phyloP scores from a whole-genome alignment of 164 flowering plant genomes.

The Kalanchoe fedtschenkoi region DNA sequence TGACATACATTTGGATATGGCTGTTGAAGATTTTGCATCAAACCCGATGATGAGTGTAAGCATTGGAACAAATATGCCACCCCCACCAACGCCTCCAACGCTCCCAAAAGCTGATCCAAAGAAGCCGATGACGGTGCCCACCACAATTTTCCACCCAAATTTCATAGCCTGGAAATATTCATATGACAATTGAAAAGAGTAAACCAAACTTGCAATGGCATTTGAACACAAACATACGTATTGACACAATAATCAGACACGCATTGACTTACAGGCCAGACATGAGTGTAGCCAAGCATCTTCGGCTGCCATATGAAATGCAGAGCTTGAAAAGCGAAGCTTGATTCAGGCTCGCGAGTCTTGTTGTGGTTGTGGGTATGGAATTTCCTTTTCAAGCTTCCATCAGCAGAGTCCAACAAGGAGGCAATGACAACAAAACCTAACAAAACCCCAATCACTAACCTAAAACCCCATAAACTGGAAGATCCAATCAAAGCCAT shows the following conservation, averaged over 20 bases:
- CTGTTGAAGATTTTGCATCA: conserved; percentile 49
- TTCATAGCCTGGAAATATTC: conserved; percentile 24
- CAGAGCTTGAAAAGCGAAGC: neutral
- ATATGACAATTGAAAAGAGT: neutral
- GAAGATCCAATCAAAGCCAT: conserved; percentile 11
- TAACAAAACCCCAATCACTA: neutral
- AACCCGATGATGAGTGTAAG: conserved; percentile 47
- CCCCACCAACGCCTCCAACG: conserved; percentile 61
- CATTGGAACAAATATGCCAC: conserved; percentile 59
- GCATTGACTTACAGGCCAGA: conserved; percentile 27
- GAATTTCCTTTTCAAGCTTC: conserved; percentile 5
- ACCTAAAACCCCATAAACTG: conserved; percentile 5
- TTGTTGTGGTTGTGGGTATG: conserved; percentile 4
- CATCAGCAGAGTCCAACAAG: conserved; percentile 6
- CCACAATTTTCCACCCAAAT: conserved; percentile 38
- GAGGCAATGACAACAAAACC: conserved; percentile 11
- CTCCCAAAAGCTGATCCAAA: conserved; percentile 50
- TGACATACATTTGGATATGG: conserved; percentile 43
- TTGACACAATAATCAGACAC: neutral
- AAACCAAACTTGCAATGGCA: neutral
- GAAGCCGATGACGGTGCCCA: conserved; percentile 40
- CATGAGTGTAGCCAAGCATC: conserved; percentile 19
- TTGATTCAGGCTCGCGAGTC: conserved; percentile 8
- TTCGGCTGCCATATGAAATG: conserved; percentile 11
- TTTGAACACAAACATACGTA: neutral